phyloP scores from a whole-genome alignment of 164 flowering plant species.

The Magnolia officinalis region DNA sequence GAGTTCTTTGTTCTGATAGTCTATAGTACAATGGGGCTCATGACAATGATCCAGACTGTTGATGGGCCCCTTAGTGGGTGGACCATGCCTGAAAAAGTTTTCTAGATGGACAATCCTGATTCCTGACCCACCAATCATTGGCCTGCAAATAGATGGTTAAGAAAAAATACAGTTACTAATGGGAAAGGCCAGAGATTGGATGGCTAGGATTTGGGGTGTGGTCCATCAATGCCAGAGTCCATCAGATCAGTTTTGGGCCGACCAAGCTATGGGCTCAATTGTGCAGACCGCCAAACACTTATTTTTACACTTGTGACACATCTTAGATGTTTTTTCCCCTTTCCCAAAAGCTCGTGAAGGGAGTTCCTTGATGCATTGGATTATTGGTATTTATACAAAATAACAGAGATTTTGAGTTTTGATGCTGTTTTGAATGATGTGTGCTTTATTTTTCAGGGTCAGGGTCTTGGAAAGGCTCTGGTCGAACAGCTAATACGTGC shows the following conservation, averaged over 20 bases:
- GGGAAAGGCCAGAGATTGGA: not conserved
- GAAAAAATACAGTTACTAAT: not conserved
- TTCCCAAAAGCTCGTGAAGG: too few relatives aligned
- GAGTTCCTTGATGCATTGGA: not conserved
- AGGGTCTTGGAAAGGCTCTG: conserved; percentile 93
- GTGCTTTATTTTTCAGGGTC: conserved; percentile 55
- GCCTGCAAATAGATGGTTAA: not conserved
- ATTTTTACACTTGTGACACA: too few relatives aligned
- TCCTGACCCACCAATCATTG: not conserved
- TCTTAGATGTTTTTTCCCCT: too few relatives aligned
- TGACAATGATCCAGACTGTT: conserved; percentile 1
- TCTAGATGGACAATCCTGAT: not conserved
- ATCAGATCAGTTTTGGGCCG: too few relatives aligned
- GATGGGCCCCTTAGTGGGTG: not conserved
- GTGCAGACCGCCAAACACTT: too few relatives aligned
- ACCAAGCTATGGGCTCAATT: too few relatives aligned
- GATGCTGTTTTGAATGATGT: not conserved
- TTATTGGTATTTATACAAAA: not conserved
- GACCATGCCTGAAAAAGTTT: not conserved
- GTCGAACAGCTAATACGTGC: conserved; percentile 80
- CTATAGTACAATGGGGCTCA: too few relatives aligned
- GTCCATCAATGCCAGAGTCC: not conserved
- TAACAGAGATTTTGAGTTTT: not conserved
- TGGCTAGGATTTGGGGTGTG: not conserved
- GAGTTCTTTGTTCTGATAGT: too few relatives aligned